These are phyloP conservation scores for Odontarrhena argentea DNA, from an alignment of 345 rosid species.

Conservation along the genomic window DNA sequence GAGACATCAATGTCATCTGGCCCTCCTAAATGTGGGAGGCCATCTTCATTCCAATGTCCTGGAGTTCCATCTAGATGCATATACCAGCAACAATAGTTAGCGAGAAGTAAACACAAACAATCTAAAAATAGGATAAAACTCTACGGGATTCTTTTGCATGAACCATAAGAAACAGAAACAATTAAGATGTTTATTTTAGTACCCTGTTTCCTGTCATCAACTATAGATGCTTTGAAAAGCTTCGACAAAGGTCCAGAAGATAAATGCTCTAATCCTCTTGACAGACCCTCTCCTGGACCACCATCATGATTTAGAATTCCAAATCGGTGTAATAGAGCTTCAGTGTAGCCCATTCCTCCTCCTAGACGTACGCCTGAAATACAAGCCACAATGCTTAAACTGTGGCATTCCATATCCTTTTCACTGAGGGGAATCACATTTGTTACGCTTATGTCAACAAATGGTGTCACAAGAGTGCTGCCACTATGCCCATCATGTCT, in stretches of 20 bases:
- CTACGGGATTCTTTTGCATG: neutral
- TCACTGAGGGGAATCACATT: conserved; percentile 89
- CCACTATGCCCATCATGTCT: conserved; percentile 49
- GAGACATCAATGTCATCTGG: conserved; percentile 89
- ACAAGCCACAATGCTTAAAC: conserved; percentile 75
- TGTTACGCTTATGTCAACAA: conserved; percentile 70
- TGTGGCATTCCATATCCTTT: conserved; percentile 80
- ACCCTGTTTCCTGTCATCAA: conserved; percentile 49
- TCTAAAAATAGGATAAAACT: neutral
- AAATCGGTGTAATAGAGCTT: conserved; percentile 85
- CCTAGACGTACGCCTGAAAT: conserved; percentile 90
- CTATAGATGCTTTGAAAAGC: conserved; percentile 67
- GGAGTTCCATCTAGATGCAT: conserved; percentile 49
- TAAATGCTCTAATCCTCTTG: conserved; percentile 77
- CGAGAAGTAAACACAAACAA: conserved; percentile 10
- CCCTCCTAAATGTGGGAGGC: conserved; percentile 57
- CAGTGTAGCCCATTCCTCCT: conserved; percentile 96
- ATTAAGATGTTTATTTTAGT: conserved; percentile 2
- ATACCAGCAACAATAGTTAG: conserved; percentile 32
- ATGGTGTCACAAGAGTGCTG: conserved; percentile 49
- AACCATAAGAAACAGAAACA: conserved; percentile 4
- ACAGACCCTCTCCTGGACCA: conserved; percentile 87
- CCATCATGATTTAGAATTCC: conserved; percentile 91
- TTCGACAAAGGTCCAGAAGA: conserved; percentile 85
- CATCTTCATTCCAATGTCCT: conserved; percentile 52